phyloP scores from a whole-genome alignment of 2,329 filamentous ascomycete species.

The Penicillium decumbens region DNA sequence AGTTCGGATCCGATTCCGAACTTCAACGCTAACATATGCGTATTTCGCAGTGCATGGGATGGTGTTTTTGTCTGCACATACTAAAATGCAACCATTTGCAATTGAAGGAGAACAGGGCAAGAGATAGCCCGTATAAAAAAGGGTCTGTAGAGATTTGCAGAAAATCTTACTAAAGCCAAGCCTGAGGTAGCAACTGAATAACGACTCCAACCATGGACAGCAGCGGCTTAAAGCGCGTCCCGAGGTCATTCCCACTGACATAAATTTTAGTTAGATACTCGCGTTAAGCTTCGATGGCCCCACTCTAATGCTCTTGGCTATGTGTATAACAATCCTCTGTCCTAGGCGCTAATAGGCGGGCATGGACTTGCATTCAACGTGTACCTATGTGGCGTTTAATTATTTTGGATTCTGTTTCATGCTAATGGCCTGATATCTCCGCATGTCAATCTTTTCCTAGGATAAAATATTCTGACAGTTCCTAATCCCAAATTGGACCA shows the following conservation, averaged over 20 bases:
- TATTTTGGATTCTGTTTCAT: neutral
- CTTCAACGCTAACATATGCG: constrained; percentile 4
- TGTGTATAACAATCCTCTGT: neutral
- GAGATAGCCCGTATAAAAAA: neutral
- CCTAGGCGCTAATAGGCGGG: neutral
- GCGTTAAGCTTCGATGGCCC: neutral
- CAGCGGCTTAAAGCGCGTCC: constrained; percentile 5
- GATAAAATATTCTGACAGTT: neutral
- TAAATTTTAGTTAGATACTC: constrained; percentile 8
- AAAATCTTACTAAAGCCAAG: neutral
- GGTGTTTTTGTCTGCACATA: neutral
- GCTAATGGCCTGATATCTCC: neutral
- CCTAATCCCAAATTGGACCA: neutral
- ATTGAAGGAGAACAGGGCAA: neutral
- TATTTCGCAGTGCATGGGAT: neutral
- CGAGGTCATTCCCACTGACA: constrained; percentile 2
- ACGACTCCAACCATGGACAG: neutral
- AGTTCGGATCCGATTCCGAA: neutral
- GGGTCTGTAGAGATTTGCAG: neutral
- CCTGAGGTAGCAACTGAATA: neutral
- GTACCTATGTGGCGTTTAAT: neutral
- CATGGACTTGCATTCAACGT: neutral
- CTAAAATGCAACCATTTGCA: neutral
- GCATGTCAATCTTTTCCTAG: neutral
- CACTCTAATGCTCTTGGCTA: neutral